phyloP scores from a whole-genome alignment of 441 rosid species.

The Eutrema salsugineum region DNA sequence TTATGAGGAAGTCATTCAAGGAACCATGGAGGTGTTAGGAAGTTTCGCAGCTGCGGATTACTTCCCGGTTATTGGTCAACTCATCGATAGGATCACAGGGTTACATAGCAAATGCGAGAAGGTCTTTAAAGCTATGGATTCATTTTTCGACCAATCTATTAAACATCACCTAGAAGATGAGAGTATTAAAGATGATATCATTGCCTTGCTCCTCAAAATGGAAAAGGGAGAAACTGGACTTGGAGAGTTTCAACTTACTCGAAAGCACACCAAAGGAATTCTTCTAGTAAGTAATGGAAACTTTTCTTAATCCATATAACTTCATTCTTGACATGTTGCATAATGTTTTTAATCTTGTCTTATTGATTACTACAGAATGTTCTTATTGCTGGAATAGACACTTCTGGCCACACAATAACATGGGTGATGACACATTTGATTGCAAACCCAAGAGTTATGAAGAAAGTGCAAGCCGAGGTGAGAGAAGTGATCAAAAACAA shows the following conservation, averaged over 20 bases:
- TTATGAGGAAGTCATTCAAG: slow-evolving; percentile 1
- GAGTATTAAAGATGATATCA: slow-evolving; percentile 7
- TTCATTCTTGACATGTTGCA: background rate
- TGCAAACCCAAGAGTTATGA: slow-evolving; percentile 19
- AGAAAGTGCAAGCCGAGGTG: slow-evolving; percentile 26
- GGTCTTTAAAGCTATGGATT: slow-evolving; percentile 1
- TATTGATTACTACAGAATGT: slow-evolving; percentile 7
- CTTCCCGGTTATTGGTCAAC: background rate
- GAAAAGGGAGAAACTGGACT: slow-evolving; percentile 8
- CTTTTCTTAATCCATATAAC: background rate
- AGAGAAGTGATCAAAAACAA: slow-evolving; percentile 17
- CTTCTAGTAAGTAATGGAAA: slow-evolving; percentile 12
- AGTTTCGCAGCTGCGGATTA: slow-evolving; percentile 10
- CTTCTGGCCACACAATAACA: slow-evolving; percentile 8
- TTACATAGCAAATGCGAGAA: slow-evolving; percentile 4
- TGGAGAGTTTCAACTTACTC: slow-evolving; percentile 15
- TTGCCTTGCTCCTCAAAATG: slow-evolving; percentile 19
- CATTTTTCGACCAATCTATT: slow-evolving; percentile 10
- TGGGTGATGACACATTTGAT: slow-evolving; percentile 32
- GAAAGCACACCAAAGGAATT: slow-evolving; percentile 26
- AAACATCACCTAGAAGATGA: slow-evolving; percentile 2
- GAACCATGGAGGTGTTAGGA: slow-evolving; percentile 4
- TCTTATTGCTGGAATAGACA: slow-evolving; percentile 22
- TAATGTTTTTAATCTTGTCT: background rate
- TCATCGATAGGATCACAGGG: slow-evolving; percentile 6